Percentiles rank a stretch among this genome's conserved stretches.
Conservation (phyloP, 352 stramenopile species). For the Phytophthora hybrid region DNA sequence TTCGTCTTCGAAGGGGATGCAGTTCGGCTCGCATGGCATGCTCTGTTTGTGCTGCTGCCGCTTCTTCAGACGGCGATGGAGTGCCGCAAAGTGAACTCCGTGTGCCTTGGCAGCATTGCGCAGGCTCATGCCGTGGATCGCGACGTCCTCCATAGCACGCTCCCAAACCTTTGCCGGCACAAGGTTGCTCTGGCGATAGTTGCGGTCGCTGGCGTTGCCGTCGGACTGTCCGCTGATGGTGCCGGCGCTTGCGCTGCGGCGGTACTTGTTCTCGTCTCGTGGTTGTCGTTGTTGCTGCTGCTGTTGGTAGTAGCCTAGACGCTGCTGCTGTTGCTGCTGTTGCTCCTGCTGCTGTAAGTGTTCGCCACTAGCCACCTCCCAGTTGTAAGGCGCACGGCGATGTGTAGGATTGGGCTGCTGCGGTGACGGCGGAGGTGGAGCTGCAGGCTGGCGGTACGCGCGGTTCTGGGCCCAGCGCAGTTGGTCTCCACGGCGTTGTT, state of each 20-base stretch:
- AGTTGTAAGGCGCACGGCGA: conserved; percentile 14
- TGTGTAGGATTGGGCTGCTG: conserved; percentile 20
- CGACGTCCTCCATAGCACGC: conserved; percentile 71
- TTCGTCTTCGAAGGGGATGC: conserved; percentile 78
- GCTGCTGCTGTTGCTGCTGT: too few relatives aligned
- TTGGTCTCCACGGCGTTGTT: conserved; percentile 24
- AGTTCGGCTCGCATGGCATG: conserved; percentile 55
- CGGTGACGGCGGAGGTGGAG: conserved; percentile 22
- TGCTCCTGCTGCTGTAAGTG: neutral
- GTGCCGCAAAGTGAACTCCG: conserved; percentile 72
- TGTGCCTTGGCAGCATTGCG: conserved; percentile 67
- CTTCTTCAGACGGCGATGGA: conserved; percentile 77
- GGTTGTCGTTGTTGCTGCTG: neutral
- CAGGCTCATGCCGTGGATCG: conserved; percentile 75
- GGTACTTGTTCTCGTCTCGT: conserved; percentile 27
- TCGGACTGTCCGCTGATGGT: conserved; percentile 33
- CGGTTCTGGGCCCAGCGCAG: conserved; percentile 27
- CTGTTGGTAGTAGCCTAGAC: conserved; percentile 16
- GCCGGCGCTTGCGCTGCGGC: conserved; percentile 28
- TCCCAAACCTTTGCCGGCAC: conserved; percentile 72
- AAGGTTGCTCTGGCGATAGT: conserved; percentile 63
- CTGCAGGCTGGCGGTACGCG: conserved; percentile 32
- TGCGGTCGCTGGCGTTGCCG: conserved; percentile 39
- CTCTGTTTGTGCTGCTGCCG: conserved; percentile 54
- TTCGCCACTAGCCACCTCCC: conserved; percentile 8